A percentile compares a stretch with the other conserved stretches of the same genome.
These are phyloP conservation scores for Eutrema yunnanense DNA, from an alignment of 345 rosid genomes.

Conservation along the genomic window DNA sequence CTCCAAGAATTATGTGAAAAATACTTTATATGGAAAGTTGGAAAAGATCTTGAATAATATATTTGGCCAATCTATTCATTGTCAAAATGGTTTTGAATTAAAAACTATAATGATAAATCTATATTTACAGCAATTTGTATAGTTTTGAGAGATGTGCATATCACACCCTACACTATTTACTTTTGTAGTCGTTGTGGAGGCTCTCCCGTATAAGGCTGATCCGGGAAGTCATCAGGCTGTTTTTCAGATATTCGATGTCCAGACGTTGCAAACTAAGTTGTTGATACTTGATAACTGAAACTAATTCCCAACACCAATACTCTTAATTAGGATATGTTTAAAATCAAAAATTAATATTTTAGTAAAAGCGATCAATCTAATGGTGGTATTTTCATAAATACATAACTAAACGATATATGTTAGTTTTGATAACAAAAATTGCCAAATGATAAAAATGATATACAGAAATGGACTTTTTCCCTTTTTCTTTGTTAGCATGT, in stretches of 20 bases:
- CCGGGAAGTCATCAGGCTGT: not conserved
- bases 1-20: too few relatives aligned
- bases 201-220: not conserved
- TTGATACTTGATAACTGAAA: not conserved
- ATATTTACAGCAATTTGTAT: too few relatives aligned
- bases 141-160: not conserved
- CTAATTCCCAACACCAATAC: not conserved
- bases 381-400: not conserved
- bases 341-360: too few relatives aligned
- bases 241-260: not conserved
- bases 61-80: too few relatives aligned
- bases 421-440: not conserved
- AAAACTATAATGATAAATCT: too few relatives aligned
- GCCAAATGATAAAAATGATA: not conserved
- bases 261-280: not conserved
- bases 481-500: not conserved
- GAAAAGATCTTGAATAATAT: too few relatives aligned
- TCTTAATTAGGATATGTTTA: not conserved
- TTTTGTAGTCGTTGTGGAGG: not conserved
- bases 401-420: not conserved
- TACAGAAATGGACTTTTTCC: not conserved
- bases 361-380: not conserved
- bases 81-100: too few relatives aligned
- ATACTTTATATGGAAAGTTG: too few relatives aligned
- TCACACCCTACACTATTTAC: not conserved